A percentile compares a stretch with the other conserved stretches of the same genome.
These are phyloP conservation scores for Mrakia hoshinonis DNA, from an alignment of 768 basidiomycete species.

Conservation along the genomic window DNA sequence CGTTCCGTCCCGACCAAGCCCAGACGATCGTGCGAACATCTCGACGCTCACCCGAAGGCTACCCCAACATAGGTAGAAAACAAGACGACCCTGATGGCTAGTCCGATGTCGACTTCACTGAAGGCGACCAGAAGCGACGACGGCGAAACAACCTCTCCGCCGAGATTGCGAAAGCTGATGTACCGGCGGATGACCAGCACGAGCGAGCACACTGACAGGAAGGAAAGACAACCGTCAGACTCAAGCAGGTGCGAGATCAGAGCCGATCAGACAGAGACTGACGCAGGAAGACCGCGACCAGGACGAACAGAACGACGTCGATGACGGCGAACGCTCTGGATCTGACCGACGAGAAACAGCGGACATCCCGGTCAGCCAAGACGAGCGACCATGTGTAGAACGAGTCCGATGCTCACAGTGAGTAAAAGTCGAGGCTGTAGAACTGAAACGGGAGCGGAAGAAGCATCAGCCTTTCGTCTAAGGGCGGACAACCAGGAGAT, in stretches of 20 bases:
- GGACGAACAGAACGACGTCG: neutral
- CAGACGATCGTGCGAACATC: neutral
- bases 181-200: neutral
- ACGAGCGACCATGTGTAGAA: neutral
- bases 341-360: too few relatives aligned
- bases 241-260: too few relatives aligned
- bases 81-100: neutral
- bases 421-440: neutral
- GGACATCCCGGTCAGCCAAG: neutral
- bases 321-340: neutral
- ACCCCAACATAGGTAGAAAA: neutral
- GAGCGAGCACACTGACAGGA: neutral
- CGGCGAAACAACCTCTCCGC: neutral
- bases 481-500: neutral
- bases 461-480: neutral
- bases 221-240: neutral
- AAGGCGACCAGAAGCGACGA: neutral
- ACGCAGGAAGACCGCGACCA: neutral
- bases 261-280: neutral
- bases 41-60: neutral
- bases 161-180: neutral
- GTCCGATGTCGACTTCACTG: constrained; percentile 1
- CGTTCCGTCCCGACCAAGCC: too few relatives aligned
- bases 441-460: neutral
- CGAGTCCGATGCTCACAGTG: neutral